phyloP scores from a whole-genome alignment of 1,139 yeast genomes.

The Suhomyces anneliseae region DNA sequence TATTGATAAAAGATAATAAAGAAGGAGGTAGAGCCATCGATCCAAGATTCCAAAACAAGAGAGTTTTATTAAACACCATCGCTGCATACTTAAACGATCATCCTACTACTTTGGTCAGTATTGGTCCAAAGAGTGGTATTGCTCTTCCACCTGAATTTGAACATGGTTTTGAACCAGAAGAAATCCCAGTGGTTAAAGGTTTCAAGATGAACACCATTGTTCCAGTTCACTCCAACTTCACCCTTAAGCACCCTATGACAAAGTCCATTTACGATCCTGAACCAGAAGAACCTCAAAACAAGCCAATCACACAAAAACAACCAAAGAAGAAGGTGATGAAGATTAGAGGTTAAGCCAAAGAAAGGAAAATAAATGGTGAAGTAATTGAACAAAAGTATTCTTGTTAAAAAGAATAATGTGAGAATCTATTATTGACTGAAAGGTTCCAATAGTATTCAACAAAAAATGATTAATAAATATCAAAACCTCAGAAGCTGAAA shows the following conservation, averaged over 20 bases:
- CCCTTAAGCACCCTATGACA: constrained; percentile 83
- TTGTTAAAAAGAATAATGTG: too few species aligned
- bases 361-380: background rate
- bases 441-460: too few species aligned
- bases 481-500: too few species aligned
- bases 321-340: constrained; percentile 56
- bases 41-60: constrained; percentile 53
- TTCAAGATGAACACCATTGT: constrained; percentile 82
- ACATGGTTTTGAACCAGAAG: constrained; percentile 53
- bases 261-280: constrained; percentile 63
- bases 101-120: constrained; percentile 68
- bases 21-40: constrained; percentile 42
- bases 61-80: constrained; percentile 62
- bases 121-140: constrained; percentile 52
- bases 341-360: constrained; percentile 37
- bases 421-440: too few species aligned
- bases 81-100: constrained; percentile 62
- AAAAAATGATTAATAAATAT: too few species aligned
- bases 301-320: constrained; percentile 44
- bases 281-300: constrained; percentile 28
- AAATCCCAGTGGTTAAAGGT: constrained; percentile 77
- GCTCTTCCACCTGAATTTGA: constrained; percentile 64
- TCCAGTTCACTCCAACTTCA: constrained; percentile 77
- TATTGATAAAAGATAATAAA: constrained; percentile 51
- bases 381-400: background rate